Evolutionary conservation across 2,329 filamentous ascomycete species (phyloP).

Genomic region (Sarocladium oryzae): DNA sequence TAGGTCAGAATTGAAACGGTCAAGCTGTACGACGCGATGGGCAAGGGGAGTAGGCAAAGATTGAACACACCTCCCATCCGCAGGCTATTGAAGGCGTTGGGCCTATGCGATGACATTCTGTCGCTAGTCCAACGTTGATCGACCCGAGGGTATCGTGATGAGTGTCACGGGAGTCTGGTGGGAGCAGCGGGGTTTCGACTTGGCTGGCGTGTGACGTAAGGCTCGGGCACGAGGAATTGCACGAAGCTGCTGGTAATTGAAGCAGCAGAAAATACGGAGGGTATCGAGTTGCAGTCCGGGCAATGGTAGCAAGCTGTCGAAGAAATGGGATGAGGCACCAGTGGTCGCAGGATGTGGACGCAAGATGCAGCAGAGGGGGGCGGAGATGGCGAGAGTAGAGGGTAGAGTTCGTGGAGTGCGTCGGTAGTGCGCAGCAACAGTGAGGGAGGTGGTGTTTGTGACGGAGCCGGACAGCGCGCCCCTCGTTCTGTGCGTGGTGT

Average conservation of each 20-base stretch:
- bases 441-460: slow-evolving; percentile 9
- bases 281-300: slow-evolving; percentile 1
- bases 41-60: slow-evolving; percentile 9
- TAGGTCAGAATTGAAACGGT: slow-evolving; percentile 20
- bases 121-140: slow-evolving; percentile 9
- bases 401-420: slow-evolving; percentile 8
- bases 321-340: neutral
- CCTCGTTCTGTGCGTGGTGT: slow-evolving; percentile 5
- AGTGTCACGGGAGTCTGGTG: slow-evolving; percentile 5
- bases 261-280: neutral
- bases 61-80: slow-evolving; percentile 91
- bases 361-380: slow-evolving; percentile 8
- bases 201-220: slow-evolving; percentile 8
- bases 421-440: slow-evolving; percentile 7
- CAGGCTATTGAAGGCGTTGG: slow-evolving; percentile 78
- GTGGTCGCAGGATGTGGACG: slow-evolving; percentile 8
- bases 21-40: slow-evolving; percentile 14
- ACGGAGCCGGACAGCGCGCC: slow-evolving; percentile 9
- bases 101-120: slow-evolving; percentile 82
- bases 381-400: slow-evolving; percentile 8
- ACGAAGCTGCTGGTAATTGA: neutral
- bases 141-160: slow-evolving; percentile 8
- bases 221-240: neutral
- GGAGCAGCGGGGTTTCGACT: slow-evolving; percentile 8
- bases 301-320: neutral